Percentiles rank a stretch among this genome's conserved stretches.
Evolutionary conservation across 345 rosid species (phyloP).

Genomic region (Gossypium stocksii): DNA sequence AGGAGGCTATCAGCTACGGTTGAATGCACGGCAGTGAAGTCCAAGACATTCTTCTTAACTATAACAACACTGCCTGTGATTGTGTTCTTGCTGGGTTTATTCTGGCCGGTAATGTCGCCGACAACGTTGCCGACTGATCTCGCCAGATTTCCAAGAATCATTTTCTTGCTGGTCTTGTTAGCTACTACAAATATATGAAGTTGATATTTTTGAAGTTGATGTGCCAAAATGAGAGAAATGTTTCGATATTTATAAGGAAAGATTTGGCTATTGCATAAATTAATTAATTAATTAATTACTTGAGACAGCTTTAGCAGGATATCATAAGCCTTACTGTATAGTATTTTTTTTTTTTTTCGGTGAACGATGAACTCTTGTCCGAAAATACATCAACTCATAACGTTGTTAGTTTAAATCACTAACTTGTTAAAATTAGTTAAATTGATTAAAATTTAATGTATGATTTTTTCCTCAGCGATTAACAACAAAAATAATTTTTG

Average conservation of each 20-base stretch:
- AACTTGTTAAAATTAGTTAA: too few species aligned
- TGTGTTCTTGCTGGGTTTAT: background rate
- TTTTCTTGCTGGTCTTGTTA: too few species aligned
- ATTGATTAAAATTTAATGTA: rapidly evolving
- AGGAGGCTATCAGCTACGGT: background rate
- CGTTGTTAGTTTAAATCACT: too few species aligned
- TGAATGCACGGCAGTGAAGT: background rate
- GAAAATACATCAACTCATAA: too few species aligned
- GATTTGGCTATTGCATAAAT: background rate
- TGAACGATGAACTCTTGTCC: too few species aligned
- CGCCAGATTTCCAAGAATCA: background rate
- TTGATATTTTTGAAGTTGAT: background rate
- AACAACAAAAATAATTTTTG: too few species aligned
- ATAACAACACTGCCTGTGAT: background rate
- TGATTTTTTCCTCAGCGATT: too few species aligned
- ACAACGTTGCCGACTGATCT: background rate
- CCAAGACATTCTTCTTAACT: background rate
- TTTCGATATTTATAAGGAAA: background rate
- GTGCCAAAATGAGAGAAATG: background rate
- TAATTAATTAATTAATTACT: too few species aligned
- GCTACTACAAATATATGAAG: background rate
- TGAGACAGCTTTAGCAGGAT: too few species aligned
- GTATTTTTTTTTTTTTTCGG: too few species aligned
- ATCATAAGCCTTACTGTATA: too few species aligned
- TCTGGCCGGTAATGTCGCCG: background rate